Percentiles rank a stretch among this genome's conserved stretches.
phyloP scores from a whole-genome alignment of 2,329 filamentous ascomycete species.

The Beauveria australis region DNA sequence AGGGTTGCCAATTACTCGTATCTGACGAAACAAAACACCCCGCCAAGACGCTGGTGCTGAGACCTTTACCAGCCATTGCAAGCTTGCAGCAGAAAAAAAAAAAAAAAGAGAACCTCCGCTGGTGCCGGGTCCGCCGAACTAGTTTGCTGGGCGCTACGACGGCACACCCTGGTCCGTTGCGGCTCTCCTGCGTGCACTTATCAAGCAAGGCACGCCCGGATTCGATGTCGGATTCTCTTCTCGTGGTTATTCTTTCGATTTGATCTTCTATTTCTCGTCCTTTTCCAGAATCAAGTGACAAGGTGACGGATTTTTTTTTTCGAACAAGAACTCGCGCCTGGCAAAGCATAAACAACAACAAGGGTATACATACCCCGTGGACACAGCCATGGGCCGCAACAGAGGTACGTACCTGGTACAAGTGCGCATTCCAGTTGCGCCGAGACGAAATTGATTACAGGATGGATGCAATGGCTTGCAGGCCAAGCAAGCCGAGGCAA shows the following conservation, averaged over 20 bases:
- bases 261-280: neutral
- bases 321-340: no score
- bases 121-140: slow-evolving; percentile 8
- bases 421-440: slow-evolving; percentile 9
- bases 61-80: neutral
- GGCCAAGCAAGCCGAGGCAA: neutral
- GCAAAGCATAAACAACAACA: no score
- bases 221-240: neutral
- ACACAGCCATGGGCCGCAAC: slow-evolving; percentile 12
- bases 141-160: slow-evolving; percentile 1
- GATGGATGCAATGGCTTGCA: neutral
- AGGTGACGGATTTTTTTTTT: no score
- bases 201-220: neutral
- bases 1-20: neutral
- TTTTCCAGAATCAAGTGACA: no score
- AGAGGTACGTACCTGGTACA: slow-evolving; percentile 11
- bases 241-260: neutral
- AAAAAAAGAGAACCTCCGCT: neutral
- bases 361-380: neutral
- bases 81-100: neutral
- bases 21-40: neutral
- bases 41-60: neutral
- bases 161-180: neutral
- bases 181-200: neutral
- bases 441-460: neutral